Base-by-base conservation (phyloP, 345 rosid species). In the Litchi chinensis region DNA sequence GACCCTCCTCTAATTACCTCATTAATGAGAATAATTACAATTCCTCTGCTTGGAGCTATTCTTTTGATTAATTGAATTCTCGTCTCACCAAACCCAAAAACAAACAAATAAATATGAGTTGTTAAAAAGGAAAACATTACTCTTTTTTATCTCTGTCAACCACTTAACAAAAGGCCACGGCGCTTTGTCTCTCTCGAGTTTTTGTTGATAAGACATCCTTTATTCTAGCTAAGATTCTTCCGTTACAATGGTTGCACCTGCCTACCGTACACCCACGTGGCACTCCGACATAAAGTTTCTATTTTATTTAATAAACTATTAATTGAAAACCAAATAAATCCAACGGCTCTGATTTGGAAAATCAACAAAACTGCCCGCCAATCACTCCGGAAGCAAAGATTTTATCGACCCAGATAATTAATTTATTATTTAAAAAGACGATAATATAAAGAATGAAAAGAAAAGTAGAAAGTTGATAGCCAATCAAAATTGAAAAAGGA, bases 351-450 rank as follows among this genome's bases (percentile, higher is more conserved):
- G 46, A 4, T 54, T 39, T 9, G 24, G 5, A 1, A 5, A 2
- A 18, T 18, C 9, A 48, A 70, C 3, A 46, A 12, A 75, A 2
- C 9, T 54, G 21, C 44, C 80, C 84, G 82, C 43, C 76, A 81
- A 84, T 81, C 84, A 37, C 87, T 84, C 81, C 84, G 76, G 59
- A 24, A 68, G 78, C 77, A 75, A 75, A 75, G 78, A 66, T 40
- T 43, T 37, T 8, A 13, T 6, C 1, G 1, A 56, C 8, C 1
- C 52, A 6, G 52, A 46, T 46, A 75, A 16, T n/a, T n/a, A 7
- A 54, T 50, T 16, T 56, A n/a, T 9, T 5, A 15, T 32, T 5
- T 15, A 24, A 72, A 18, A 4, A 3, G 56, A 8, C 26, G 8
- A 48, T 28, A 2, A 3, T 32, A 26, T 8, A 21, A 67, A 0